Conservation (phyloP, 768 basidiomycete genomes). For the Kwoniella heveanensis region DNA sequence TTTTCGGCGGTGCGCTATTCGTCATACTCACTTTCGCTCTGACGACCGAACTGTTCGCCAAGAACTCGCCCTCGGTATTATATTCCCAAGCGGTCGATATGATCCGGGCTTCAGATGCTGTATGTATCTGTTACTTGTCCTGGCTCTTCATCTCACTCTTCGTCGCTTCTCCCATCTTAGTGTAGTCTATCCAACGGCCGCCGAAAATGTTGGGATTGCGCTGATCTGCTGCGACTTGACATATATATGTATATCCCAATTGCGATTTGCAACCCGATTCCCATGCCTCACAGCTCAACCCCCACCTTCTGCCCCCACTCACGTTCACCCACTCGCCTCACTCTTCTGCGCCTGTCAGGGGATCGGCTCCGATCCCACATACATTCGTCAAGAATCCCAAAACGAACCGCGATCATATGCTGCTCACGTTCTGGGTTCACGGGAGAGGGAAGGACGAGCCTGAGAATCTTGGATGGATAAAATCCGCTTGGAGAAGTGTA, state of each 20-base stretch:
- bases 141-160: too few relatives aligned
- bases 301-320: conserved; percentile 53
- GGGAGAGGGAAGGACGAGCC: conserved; percentile 51
- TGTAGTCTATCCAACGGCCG: too few relatives aligned
- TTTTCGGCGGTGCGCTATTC: conserved; percentile 52
- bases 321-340: conserved; percentile 55
- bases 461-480: conserved; percentile 41
- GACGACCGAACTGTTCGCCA: conserved; percentile 54
- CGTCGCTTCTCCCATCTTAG: conserved; percentile 6
- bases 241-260: too few relatives aligned
- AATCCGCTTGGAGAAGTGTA: conserved; percentile 19
- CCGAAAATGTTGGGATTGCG: too few relatives aligned
- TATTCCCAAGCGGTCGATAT: conserved; percentile 53
- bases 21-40: conserved; percentile 51
- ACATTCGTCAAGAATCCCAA: conserved; percentile 46
- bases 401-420: conserved; percentile 52
- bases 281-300: conserved; percentile 51
- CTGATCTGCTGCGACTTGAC: too few relatives aligned
- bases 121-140: conserved; percentile 29
- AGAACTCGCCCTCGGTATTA: conserved; percentile 54
- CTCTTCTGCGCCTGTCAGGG: conserved; percentile 44
- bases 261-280: too few relatives aligned
- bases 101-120: conserved; percentile 50
- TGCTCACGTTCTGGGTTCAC: conserved; percentile 55
- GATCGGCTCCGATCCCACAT: conserved; percentile 46